Evolutionary conservation across 2,329 filamentous ascomycete species (phyloP), one percentile per base, ranked within the genome.

Genomic region (Colletotrichum sansevieriae): DNA sequence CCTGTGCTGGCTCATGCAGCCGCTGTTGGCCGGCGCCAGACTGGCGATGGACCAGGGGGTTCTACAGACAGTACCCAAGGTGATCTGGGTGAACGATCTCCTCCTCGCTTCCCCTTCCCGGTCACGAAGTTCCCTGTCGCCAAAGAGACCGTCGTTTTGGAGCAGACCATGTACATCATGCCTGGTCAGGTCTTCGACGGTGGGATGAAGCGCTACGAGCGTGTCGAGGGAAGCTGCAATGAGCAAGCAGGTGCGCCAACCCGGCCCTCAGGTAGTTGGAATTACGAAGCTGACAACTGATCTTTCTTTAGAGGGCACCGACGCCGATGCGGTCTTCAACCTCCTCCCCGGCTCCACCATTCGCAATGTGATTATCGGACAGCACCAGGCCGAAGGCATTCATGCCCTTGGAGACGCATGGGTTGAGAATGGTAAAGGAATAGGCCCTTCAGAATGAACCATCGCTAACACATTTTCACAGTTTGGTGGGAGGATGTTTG

Each of bases 241-340:
- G 82, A 80, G 25, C 81, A 85, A 62, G 75, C 75, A 1, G 65
- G 65, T 52, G n/a, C 20, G 9, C 2, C 29, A 9, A 29, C 29
- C 29, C 7, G 1, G 29, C 29, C 1, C 29, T 8, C 6, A 8
- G 29, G 6, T 29, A 7, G 52, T 57, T 3, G 10, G 3, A 47
- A 33, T 3, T 29, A 9, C 29, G 7, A 29, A 7, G 33, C 46
- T 52, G 10, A 60, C 57, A 3, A 13, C 10, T 9, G 1, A 15
- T 0, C 0, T 20, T 4, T 25, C 7, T 35, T 0, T 12, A 67
- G 83, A 85, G 72, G 83, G 83, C 20, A 78, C 76, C 0, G 76
- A 78, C 43, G 76, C 76, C 1, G 82, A 83, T 59, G 72, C 80
- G 2, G 79, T 81, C n/a, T 81, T 81, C 63, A 76, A 79, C 56